Evolutionary conservation across 2,329 filamentous ascomycete genomes (phyloP).

Genomic region (Scleromitrula shiraiana): DNA sequence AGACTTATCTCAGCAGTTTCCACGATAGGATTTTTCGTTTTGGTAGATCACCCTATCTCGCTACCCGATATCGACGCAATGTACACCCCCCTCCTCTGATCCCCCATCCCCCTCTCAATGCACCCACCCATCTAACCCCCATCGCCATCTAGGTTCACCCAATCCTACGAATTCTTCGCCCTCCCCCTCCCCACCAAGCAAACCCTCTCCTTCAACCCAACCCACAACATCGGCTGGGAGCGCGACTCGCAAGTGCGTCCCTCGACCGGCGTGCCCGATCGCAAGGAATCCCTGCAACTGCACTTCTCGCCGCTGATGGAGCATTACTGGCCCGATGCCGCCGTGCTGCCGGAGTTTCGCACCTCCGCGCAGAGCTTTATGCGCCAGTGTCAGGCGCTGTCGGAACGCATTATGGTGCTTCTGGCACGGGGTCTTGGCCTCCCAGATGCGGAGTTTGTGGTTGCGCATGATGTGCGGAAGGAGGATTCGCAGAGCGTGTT

Average conservation of each 20-base stretch:
- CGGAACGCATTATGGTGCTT: constrained; percentile 46
- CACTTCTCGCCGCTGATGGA: constrained; percentile 38
- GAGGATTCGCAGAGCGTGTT: constrained; percentile 45
- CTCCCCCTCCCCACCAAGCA: constrained; percentile 41
- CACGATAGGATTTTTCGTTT: constrained; percentile 50
- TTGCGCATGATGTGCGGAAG: constrained; percentile 40
- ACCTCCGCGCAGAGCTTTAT: constrained; percentile 31
- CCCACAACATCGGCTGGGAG: constrained; percentile 44
- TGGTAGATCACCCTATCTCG: constrained; percentile 41
- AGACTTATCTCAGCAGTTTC: constrained; percentile 39
- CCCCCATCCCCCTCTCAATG: constrained; percentile 30
- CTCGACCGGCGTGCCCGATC: constrained; percentile 46
- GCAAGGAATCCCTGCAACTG: constrained; percentile 51
- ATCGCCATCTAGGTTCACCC: constrained; percentile 28
- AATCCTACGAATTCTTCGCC: constrained; percentile 42
- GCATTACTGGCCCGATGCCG: constrained; percentile 28
- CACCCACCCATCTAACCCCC: constrained; percentile 36
- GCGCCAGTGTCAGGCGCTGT: constrained; percentile 34
- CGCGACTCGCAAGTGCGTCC: constrained; percentile 47
- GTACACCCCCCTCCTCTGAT: background rate
- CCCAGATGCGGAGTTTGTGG: constrained; percentile 44
- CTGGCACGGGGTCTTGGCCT: constrained; percentile 48
- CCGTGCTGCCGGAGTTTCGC: constrained; percentile 41
- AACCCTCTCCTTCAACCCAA: constrained; percentile 40
- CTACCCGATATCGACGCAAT: constrained; percentile 7